Base-by-base conservation (phyloP, 73 alveolate genomes). In the Effrenium voratum region DNA sequence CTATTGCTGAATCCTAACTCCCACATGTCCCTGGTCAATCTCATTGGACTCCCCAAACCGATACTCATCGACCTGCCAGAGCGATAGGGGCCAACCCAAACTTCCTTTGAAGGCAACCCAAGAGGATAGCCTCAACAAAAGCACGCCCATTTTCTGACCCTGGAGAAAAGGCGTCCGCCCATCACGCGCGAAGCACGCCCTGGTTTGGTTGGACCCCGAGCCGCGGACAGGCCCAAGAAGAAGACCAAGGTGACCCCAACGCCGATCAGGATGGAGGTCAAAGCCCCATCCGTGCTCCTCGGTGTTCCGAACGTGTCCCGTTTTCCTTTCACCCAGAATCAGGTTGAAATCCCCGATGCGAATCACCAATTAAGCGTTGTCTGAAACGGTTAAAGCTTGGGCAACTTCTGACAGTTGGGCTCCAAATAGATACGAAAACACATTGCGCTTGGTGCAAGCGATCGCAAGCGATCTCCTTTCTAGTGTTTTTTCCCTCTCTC, bases 231-330 rank as follows among this genome's bases (percentile, higher is more conserved):
- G 6, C 94, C 94, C 94, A 86, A 45, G 94, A 83, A 83, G 79
- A 83, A 83, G 38, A 83, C 93, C 95, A 87, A 38, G 68, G 95
- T 87, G 26, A 87, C 95, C 28, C 95, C 95, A 22, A 87, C 95
- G 68, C 95, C 95, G 47, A 87, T 87, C 50, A 87, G 38, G 68
- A 87, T 87, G 72, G 95, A 87, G 72, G 52, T 72, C 38, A 87
- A 36, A 26, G 95, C 95, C 6, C 95, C 95, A 46, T 87, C 95
- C 1, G 95, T 66, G 68, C 66, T 50, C 79, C 93, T 84, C 47
- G 92, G 86, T 40, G 55, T 13, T 40, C 5, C n/a, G 75, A 32
- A 22, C 40, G 88, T 24, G 66, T 38, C 10, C n/a, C 8, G 10
- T 70, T 44, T 63, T 63, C 77, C 12, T 63, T 28, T 32, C 34